Percentiles rank a stretch among this genome's conserved stretches.
These are phyloP conservation scores for Madurella mycetomatis DNA, from an alignment of 2,329 filamentous ascomycete species.

Conservation along the genomic window DNA sequence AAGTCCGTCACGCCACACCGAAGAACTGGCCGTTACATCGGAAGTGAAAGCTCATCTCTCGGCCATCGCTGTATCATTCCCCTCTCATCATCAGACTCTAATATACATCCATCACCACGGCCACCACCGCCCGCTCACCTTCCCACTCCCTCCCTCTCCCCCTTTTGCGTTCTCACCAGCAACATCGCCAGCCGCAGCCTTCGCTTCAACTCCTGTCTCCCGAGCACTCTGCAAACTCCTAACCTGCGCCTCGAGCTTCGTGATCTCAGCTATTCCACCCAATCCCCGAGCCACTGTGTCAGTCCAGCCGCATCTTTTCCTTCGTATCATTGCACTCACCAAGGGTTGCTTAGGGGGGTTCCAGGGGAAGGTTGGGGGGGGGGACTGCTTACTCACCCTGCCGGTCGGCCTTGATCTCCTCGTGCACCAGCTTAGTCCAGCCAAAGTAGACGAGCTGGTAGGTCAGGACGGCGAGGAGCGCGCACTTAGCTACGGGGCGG, in stretches of 20 bases:
- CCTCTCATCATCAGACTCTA: too few relatives aligned
- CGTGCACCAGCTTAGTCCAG: slow-evolving; percentile 69
- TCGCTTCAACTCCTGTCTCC: slow-evolving; percentile 1
- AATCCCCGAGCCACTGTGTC: background rate
- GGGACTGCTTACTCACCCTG: slow-evolving; percentile 42
- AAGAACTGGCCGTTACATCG: too few relatives aligned
- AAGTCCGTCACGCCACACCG: too few relatives aligned
- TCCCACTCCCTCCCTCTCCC: background rate
- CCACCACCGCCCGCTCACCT: slow-evolving; percentile 8
- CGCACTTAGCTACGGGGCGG: slow-evolving; percentile 67
- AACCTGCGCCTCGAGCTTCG: slow-evolving; percentile 22
- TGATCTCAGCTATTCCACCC: slow-evolving; percentile 21
- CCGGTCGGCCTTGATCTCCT: slow-evolving; percentile 60
- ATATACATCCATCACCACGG: background rate
- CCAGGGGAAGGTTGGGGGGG: too few relatives aligned
- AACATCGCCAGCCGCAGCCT: background rate
- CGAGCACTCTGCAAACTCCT: slow-evolving; percentile 8
- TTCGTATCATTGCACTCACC: too few relatives aligned
- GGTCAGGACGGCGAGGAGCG: slow-evolving; percentile 69
- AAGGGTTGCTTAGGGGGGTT: too few relatives aligned
- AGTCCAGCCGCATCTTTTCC: too few relatives aligned
- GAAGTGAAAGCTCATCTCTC: too few relatives aligned
- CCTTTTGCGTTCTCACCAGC: background rate
- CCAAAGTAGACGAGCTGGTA: slow-evolving; percentile 74
- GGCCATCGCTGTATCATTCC: too few relatives aligned